Conservation (phyloP, 2,329 filamentous ascomycete genomes). For the Fusarium burgessii region DNA sequence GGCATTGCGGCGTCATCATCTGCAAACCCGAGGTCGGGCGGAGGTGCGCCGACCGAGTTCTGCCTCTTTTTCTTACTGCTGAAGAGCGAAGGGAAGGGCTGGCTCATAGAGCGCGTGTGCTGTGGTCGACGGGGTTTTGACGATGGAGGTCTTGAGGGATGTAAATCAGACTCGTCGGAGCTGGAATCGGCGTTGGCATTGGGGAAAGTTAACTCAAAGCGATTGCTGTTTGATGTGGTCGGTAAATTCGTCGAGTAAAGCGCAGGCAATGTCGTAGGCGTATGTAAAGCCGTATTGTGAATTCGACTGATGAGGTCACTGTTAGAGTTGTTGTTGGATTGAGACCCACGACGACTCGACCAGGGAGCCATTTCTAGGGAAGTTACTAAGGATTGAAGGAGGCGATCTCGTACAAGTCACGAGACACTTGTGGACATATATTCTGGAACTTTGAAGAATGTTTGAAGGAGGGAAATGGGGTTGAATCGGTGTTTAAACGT, state of each 20-base stretch:
- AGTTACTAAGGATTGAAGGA: constrained; percentile 33
- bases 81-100: constrained; percentile 82
- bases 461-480: neutral
- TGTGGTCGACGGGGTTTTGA: constrained; percentile 40
- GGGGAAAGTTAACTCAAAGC: constrained; percentile 47
- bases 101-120: constrained; percentile 75
- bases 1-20: constrained; percentile 48
- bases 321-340: constrained; percentile 44
- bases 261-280: constrained; percentile 46
- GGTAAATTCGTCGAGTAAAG: constrained; percentile 27
- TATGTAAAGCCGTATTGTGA: constrained; percentile 52
- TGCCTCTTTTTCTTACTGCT: constrained; percentile 68
- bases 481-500: neutral
- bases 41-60: constrained; percentile 52
- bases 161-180: constrained; percentile 59
- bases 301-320: constrained; percentile 53
- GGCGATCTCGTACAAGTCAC: constrained; percentile 16
- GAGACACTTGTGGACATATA: constrained; percentile 4
- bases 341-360: constrained; percentile 47
- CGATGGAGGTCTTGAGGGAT: constrained; percentile 44
- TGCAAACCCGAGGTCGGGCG: constrained; percentile 49
- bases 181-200: constrained; percentile 54
- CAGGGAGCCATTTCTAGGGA: constrained; percentile 51
- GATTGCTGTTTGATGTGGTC: constrained; percentile 26
- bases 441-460: neutral